phyloP scores from a whole-genome alignment of 1,284 basidiomycete genomes.

The Ceratobasidium theobromae region DNA sequence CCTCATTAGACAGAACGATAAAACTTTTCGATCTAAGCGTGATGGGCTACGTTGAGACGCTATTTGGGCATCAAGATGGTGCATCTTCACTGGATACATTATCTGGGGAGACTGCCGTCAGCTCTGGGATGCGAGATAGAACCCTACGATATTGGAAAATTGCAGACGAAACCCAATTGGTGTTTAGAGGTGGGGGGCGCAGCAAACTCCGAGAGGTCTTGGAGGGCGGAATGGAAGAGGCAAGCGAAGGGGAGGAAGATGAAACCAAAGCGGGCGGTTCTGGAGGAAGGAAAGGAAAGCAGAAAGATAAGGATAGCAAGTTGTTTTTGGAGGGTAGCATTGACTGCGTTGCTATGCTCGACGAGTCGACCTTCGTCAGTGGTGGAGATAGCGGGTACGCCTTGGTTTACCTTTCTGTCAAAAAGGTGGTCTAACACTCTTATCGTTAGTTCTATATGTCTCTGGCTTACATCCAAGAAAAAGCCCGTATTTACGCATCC shows the following conservation, averaged over 20 bases:
- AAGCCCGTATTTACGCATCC: constrained; percentile 87
- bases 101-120: constrained; percentile 81
- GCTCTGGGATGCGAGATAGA: constrained; percentile 87
- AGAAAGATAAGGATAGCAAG: constrained; percentile 48
- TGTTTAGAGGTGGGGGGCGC: constrained; percentile 89
- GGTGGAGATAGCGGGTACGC: constrained; percentile 94
- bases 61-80: constrained; percentile 96
- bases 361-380: constrained; percentile 88
- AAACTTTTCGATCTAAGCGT: constrained; percentile 87
- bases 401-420: constrained; percentile 34
- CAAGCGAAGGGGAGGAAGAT: constrained; percentile 53
- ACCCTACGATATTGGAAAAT: constrained; percentile 97
- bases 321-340: constrained; percentile 85
- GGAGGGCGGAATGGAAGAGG: constrained; percentile 71
- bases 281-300: constrained; percentile 44
- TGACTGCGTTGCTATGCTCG: constrained; percentile 92
- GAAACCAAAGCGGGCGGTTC: constrained; percentile 44
- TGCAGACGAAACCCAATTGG: constrained; percentile 91
- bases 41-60: constrained; percentile 92
- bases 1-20: constrained; percentile 87
- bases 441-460: constrained; percentile 70
- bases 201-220: constrained; percentile 77
- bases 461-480: constrained; percentile 95
- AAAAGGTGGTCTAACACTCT: not conserved
- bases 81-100: constrained; percentile 79